These are phyloP conservation scores for Saccharomycopsis crataegensis DNA, from an alignment of 1,139 yeast genomes.

Conservation along the genomic window DNA sequence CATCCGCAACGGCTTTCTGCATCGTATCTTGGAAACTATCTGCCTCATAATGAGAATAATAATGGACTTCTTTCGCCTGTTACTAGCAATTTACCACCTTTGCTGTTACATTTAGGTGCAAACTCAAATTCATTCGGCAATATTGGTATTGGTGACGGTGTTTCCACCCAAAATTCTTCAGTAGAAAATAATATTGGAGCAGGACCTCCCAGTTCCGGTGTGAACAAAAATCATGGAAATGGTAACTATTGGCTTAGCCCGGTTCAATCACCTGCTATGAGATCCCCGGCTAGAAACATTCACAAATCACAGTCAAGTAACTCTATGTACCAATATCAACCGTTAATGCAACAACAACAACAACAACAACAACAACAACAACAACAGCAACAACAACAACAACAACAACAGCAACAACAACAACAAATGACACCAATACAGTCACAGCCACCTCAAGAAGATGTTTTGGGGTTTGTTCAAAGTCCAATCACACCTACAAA, in stretches of 20 bases:
- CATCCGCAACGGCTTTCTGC: constrained; percentile 5
- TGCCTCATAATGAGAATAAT: constrained; percentile 3
- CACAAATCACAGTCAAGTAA: background rate
- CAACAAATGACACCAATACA: background rate
- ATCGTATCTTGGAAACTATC: constrained; percentile 5
- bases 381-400: background rate
- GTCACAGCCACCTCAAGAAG: background rate
- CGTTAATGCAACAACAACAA: background rate
- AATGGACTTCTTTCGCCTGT: constrained; percentile 4
- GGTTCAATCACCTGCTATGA: constrained; percentile 8
- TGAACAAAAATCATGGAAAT: background rate
- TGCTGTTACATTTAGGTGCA: background rate
- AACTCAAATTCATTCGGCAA: background rate
- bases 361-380: background rate
- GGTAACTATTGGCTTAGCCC: constrained; percentile 9
- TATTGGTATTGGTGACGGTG: background rate
- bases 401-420: background rate
- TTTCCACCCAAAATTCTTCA: background rate
- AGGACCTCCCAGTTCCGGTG: background rate
- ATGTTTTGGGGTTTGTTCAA: background rate
- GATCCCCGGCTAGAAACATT: background rate
- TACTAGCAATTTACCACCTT: constrained; percentile 7
- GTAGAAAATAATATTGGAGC: background rate
- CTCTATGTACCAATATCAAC: constrained; percentile 1
- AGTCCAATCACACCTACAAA: constrained; percentile 1